Percentiles rank a stretch among this genome's conserved stretches.
phyloP scores from a whole-genome alignment of 495 filamentous ascomycete genomes.

The Bathelium albidoporum region DNA sequence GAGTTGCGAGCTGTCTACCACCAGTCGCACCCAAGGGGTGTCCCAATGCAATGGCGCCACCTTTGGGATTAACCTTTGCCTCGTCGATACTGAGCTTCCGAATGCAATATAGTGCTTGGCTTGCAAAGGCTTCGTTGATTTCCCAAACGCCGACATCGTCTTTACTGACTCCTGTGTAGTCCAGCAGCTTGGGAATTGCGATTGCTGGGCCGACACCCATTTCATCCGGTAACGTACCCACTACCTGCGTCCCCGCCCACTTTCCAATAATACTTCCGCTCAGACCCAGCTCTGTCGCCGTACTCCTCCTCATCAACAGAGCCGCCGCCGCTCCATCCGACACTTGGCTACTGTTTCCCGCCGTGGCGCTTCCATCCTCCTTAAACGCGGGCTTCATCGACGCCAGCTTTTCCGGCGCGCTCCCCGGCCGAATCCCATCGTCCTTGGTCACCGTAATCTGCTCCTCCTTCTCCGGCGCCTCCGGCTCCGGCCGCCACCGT shows the following conservation, averaged over 20 bases:
- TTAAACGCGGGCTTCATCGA: slow-evolving; percentile 80
- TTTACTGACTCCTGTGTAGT: slow-evolving; percentile 49
- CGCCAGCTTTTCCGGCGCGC: slow-evolving; percentile 56
- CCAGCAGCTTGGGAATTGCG: slow-evolving; percentile 71
- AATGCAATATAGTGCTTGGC: slow-evolving; percentile 73
- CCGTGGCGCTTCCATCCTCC: slow-evolving; percentile 60
- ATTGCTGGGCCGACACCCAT: slow-evolving; percentile 86
- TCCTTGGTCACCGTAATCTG: slow-evolving; percentile 57
- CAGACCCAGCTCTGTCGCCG: slow-evolving; percentile 65
- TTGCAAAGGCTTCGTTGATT: slow-evolving; percentile 93
- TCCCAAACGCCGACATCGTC: slow-evolving; percentile 83
- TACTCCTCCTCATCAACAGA: slow-evolving; percentile 73
- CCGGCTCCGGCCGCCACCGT: slow-evolving; percentile 50
- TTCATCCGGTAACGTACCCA: slow-evolving; percentile 75
- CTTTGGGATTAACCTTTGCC: slow-evolving; percentile 66
- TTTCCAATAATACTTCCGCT: slow-evolving; percentile 59
- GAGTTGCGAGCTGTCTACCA: slow-evolving; percentile 27
- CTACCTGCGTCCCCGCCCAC: slow-evolving; percentile 64
- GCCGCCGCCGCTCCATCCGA: slow-evolving; percentile 80
- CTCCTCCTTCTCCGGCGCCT: slow-evolving; percentile 50
- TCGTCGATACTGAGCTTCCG: slow-evolving; percentile 57
- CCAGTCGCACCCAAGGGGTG: slow-evolving; percentile 35
- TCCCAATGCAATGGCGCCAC: slow-evolving; percentile 34
- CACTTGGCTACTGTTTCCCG: slow-evolving; percentile 79
- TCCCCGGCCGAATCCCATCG: slow-evolving; percentile 66